Base-by-base conservation (phyloP, 768 basidiomycete genomes). In the Aureoboletus auriporus region DNA sequence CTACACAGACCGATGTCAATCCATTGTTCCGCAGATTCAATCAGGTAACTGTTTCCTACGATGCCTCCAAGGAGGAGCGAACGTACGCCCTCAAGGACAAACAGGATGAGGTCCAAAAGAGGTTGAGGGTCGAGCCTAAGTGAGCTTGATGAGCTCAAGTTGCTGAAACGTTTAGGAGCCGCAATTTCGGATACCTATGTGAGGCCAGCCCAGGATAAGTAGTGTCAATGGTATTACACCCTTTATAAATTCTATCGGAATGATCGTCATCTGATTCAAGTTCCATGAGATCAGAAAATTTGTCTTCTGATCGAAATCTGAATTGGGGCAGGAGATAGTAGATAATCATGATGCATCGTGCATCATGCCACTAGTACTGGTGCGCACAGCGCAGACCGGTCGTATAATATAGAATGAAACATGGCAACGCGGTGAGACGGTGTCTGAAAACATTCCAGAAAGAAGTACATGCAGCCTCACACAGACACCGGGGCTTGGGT, bases 1-100 rank as follows among this genome's bases (percentile, higher is more conserved):
- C 38, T 47, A 41, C 47, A 56, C 40, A 23, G 54, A 48, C 31
- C 14, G 14, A 51, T 43, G 28, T 39, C 30, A 40, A 52, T 42
- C 44, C 16, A 12, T 38, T 11, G 12, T 27, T 41, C 8, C 27
- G 16, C 57, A 93, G 90, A 39, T 95, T 88, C 74, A 95, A 95
- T 66, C 93, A 95, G 67, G 73, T 72, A 1, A 77, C 76, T 0
- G 77, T 93, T 27, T 67, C 84, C 1, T 93, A 92, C 60, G 89
- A 97, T 56, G 92, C 93, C 0, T 72, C 79, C 17, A 94, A 93
- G 72, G 92, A 93, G 5, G 90, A 90, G 34, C 87, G 86, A 64
- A 71, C 93, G 16, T 77, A 81, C 3, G 86, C 83, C 8, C 77
- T 96, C 44, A 80, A 83, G 63, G 72, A 75, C 50, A 85, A 80